A percentile compares a stretch with the other conserved stretches of the same genome.
phyloP scores from a whole-genome alignment of 2,329 filamentous ascomycete species.

The Macrophomina pseudophaseolina region DNA sequence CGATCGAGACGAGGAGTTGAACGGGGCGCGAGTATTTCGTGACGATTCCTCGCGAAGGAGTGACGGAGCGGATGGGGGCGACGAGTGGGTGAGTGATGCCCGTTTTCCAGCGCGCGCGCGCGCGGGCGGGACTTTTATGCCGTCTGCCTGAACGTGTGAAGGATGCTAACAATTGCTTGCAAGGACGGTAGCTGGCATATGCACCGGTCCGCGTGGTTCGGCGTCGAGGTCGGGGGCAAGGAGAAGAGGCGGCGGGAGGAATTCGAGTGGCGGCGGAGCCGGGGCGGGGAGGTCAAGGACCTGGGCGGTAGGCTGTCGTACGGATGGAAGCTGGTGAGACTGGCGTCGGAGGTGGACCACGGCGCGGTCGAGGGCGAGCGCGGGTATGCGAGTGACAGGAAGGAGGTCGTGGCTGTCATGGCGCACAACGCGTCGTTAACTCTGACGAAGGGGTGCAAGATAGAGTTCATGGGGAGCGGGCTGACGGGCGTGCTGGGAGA shows the following conservation, averaged over 20 bases:
- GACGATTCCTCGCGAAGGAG: no score
- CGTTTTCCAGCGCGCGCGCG: no score
- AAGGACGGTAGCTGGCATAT: no score
- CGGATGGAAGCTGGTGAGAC: conserved; percentile 16
- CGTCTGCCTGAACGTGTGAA: no score
- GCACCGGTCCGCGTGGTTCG: background rate
- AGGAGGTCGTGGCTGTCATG: conserved; percentile 6
- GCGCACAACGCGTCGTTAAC: conserved; percentile 6
- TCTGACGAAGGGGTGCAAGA: background rate
- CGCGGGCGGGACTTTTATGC: no score
- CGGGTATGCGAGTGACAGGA: background rate
- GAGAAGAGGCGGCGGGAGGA: background rate
- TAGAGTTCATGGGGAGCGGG: conserved; percentile 4
- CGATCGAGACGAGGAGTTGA: no score
- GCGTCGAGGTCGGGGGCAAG: background rate
- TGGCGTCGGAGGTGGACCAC: background rate
- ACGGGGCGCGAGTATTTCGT: no score
- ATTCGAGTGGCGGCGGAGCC: conserved; percentile 14
- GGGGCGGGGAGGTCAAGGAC: background rate
- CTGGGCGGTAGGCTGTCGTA: background rate
- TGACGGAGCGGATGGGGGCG: no score
- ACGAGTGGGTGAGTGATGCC: no score
- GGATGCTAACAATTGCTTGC: no score
- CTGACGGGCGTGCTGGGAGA: background rate
- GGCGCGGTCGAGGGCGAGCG: background rate